Conservation (phyloP, 2,329 filamentous ascomycete genomes). For the Scedosporium dehoogii region DNA sequence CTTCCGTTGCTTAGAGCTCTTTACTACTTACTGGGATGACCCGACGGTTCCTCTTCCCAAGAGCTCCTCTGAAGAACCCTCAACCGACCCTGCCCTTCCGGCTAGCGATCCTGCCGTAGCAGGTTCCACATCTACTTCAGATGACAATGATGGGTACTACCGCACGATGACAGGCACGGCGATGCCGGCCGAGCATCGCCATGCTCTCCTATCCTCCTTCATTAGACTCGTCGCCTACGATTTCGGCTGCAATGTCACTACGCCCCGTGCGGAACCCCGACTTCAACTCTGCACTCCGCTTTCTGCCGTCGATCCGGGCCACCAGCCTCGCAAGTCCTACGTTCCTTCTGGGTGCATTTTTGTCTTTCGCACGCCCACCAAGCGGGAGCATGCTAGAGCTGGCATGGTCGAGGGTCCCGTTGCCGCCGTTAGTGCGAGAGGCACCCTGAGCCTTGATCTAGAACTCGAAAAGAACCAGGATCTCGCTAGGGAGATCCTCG, state of each 20-base stretch:
- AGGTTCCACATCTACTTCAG: neutral
- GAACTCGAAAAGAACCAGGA: conserved; percentile 52
- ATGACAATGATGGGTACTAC: conserved; percentile 17
- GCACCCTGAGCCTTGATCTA: conserved; percentile 40
- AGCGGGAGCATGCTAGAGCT: conserved; percentile 48
- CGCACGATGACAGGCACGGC: conserved; percentile 41
- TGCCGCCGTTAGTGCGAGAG: conserved; percentile 48
- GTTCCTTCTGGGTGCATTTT: conserved; percentile 50
- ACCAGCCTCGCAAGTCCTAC: conserved; percentile 35
- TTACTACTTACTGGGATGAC: conserved; percentile 54
- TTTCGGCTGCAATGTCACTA: conserved; percentile 52
- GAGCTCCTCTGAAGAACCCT: conserved; percentile 21
- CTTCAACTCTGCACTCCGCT: conserved; percentile 39
- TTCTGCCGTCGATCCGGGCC: conserved; percentile 15
- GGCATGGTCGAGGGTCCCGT: conserved; percentile 54
- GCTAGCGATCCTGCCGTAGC: conserved; percentile 2
- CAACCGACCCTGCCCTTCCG: conserved; percentile 7
- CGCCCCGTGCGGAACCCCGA: conserved; percentile 48
- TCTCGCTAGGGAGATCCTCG: conserved; percentile 49
- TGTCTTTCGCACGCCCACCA: conserved; percentile 47
- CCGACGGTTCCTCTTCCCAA: conserved; percentile 30
- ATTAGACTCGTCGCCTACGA: conserved; percentile 57
- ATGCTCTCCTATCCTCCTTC: conserved; percentile 47
- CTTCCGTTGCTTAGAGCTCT: conserved; percentile 50
- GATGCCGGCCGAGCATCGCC: conserved; percentile 49